Evolutionary conservation across 805 yeast species (phyloP), one percentile per base, ranked within the genome.

Genomic region (Starmera dryadoides): DNA sequence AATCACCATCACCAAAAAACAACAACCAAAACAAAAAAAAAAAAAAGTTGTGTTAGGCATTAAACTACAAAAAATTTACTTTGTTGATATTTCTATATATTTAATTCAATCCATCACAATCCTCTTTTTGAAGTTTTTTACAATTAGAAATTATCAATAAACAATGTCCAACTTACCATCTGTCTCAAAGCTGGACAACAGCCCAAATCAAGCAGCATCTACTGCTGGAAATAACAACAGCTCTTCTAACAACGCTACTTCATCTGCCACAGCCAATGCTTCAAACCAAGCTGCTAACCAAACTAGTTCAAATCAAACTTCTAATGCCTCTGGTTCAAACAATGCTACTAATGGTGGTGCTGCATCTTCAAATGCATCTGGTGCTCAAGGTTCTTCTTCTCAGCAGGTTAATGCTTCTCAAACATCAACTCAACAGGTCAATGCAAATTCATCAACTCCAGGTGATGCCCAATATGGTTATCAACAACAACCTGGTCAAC

Each of bases 381-480:
- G 23, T 21, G 23, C 23, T 21, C 23, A 21, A 10, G 25, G 10
- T 20, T 4, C 23, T 19, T 5, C 16, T 6, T 3, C 16, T 22
- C 26, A 33, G 21, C 21, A 33, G 10, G 19, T 21, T 25, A 25
- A 25, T 8, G 28, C n/a, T 25, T 12, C 23, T 6, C 6, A 21
- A 6, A 6, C 23, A 21, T 9, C 23, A 6, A 9, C 23, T 18
- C 34, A 19, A 32, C 23, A 14, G 25, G 34, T 32, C 6, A 12
- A 10, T 14, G 11, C 23, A 5, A 10, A 15, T 6, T 10, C 21
- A 14, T 29, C 15, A n/a, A n/a, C 31, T 6, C 26, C 9, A 15
- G 28, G 10, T 16, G 19, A 14, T 23, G n/a, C 12, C 14, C 35
- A 33, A 40, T 42, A 44, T 37, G 30, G 36, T 28, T 46, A 42